These are phyloP conservation scores for Martensiomyces pterosporus DNA, from an alignment of 192 early-diverging fungal genomes.

Conservation along the genomic window DNA sequence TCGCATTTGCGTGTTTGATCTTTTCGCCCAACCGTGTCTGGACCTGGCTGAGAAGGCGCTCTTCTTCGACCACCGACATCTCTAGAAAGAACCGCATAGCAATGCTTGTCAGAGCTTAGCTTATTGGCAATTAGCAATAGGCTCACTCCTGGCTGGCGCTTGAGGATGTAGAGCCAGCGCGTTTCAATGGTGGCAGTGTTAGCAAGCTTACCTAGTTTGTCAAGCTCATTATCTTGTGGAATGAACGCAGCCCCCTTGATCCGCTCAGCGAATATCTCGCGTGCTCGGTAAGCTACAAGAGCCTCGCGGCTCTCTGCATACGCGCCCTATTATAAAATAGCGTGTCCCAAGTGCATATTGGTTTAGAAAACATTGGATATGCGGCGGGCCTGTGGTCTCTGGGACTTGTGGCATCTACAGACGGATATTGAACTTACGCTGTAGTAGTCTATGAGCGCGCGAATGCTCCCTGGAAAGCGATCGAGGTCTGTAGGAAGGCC, in stretches of 20 bases:
- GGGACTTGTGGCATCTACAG: too few relatives aligned
- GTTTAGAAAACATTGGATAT: too few relatives aligned
- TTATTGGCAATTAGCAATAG: too few relatives aligned
- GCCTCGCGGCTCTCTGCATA: slow-evolving; percentile 39
- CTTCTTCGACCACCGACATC: slow-evolving; percentile 39
- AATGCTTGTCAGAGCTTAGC: background rate
- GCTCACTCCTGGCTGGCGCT: too few relatives aligned
- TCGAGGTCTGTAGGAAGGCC: slow-evolving; percentile 37
- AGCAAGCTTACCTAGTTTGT: slow-evolving; percentile 26
- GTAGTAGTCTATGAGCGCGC: slow-evolving; percentile 31
- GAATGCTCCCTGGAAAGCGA: slow-evolving; percentile 34
- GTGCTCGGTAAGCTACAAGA: slow-evolving; percentile 35
- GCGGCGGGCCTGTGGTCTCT: too few relatives aligned
- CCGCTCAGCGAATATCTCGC: slow-evolving; percentile 39
- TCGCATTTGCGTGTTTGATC: slow-evolving; percentile 21
- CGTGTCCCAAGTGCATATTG: too few relatives aligned
- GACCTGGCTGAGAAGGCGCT: slow-evolving; percentile 41
- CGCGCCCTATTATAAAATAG: too few relatives aligned
- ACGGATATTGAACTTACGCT: too few relatives aligned
- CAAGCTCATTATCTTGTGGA: slow-evolving; percentile 33
- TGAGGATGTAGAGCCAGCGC: too few relatives aligned
- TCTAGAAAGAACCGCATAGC: slow-evolving; percentile 7
- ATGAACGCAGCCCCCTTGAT: slow-evolving; percentile 38
- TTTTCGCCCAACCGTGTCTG: slow-evolving; percentile 39
- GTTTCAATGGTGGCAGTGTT: too few relatives aligned